A percentile compares a stretch with the other conserved stretches of the same genome.
phyloP scores from a whole-genome alignment of 108 stramenopile species.

The Skeletonema menzelii region DNA sequence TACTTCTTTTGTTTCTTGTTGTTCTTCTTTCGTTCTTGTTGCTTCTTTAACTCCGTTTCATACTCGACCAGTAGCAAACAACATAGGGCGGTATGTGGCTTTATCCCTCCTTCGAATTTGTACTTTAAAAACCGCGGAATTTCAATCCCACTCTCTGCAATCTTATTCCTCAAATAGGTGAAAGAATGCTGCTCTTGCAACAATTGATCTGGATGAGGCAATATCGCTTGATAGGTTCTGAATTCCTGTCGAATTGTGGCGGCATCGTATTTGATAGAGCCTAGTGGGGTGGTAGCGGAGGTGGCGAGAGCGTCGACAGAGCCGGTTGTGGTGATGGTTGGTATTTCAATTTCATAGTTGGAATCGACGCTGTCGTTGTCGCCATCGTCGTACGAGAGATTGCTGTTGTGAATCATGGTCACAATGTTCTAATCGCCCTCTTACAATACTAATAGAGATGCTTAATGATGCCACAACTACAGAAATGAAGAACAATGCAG shows the following conservation, averaged over 20 bases:
- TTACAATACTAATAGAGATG: too few relatives aligned
- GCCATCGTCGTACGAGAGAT: neutral
- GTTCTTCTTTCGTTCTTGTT: neutral
- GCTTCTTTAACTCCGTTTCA: constrained; percentile 6
- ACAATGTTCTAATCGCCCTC: too few relatives aligned
- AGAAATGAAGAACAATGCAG: too few relatives aligned
- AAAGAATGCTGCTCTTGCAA: constrained; percentile 39
- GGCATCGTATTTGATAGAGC: constrained; percentile 23
- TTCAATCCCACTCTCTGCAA: constrained; percentile 16
- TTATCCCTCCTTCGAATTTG: constrained; percentile 33
- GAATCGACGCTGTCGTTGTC: constrained; percentile 30
- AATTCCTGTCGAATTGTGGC: constrained; percentile 34
- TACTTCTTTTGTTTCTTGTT: neutral
- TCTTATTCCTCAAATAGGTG: constrained; percentile 8
- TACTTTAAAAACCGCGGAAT: constrained; percentile 30
- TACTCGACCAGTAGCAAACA: constrained; percentile 35
- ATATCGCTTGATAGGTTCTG: constrained; percentile 30
- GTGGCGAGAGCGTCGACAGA: constrained; percentile 12
- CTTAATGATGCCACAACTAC: too few relatives aligned
- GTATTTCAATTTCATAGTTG: constrained; percentile 31
- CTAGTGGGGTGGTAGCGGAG: neutral
- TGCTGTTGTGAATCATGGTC: neutral
- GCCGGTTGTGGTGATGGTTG: constrained; percentile 12
- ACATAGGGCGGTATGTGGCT: constrained; percentile 39
- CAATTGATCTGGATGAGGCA: constrained; percentile 34